phyloP scores from a whole-genome alignment of 176 grass and related monocot species.

The Paspalum notatum region DNA sequence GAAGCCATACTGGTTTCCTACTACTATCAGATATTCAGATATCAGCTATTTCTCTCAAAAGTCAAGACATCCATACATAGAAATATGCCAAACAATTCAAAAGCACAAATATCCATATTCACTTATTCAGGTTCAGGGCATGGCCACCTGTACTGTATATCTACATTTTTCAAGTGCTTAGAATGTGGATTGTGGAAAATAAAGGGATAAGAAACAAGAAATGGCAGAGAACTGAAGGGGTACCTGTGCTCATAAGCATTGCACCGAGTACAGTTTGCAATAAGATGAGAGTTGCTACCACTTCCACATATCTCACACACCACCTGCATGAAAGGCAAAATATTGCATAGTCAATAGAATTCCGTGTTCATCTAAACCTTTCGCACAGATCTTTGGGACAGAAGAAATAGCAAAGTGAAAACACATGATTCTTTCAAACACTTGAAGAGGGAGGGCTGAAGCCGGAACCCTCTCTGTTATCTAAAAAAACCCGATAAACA shows the following conservation, averaged over 20 bases:
- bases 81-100: not conserved
- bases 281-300: not conserved
- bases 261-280: not conserved
- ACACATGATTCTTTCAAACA: not conserved
- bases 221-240: not conserved
- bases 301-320: constrained; percentile 13
- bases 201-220: not conserved
- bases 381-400: not conserved
- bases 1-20: constrained; percentile 11
- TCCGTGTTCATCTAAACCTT: not conserved
- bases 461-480: too few species aligned
- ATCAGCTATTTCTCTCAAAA: constrained; percentile 4
- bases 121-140: too few species aligned
- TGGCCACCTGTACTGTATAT: not conserved
- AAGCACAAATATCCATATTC: not conserved
- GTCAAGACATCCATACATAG: constrained; percentile 13
- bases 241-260: not conserved
- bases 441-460: not conserved
- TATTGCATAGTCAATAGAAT: not conserved
- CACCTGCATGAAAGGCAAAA: not conserved
- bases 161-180: constrained; percentile 9
- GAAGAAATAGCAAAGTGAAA: not conserved
- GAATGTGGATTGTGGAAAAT: not conserved
- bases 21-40: not conserved
- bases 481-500: too few species aligned